Evolutionary conservation across 352 stramenopile genomes (phyloP), one percentile per base, ranked within the genome.

Genomic region (Thalassiosira oceanica): DNA sequence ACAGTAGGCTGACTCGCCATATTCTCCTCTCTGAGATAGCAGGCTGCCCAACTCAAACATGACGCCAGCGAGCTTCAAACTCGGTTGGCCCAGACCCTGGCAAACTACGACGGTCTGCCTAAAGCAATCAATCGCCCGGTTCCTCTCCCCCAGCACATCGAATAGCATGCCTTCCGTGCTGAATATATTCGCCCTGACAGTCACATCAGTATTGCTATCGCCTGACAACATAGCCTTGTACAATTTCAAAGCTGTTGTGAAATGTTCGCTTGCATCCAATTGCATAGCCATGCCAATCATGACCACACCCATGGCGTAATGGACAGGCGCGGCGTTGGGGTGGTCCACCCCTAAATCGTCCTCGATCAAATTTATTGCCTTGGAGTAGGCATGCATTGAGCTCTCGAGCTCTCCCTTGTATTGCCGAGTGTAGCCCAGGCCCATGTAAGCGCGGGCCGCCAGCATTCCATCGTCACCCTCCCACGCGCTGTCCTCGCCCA

Each of bases 281-380:
- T 78, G 51, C 33, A 60, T 79, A 62, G 81, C 63, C 77, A 88
- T 81, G 64, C 87, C 74, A 64, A 83, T 70, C 21, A 90, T 53
- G 3, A 90, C 52, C 10, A 63, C 62, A 23, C 83, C 83, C 49
- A 88, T 81, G 15, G 77, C 66, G 37, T 63, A 82, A 18, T 66
- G 46, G 33, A 82, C 33, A 16, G 39, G 67, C 24, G 63, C 58
- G 5, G 16, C 37, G 8, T n/a, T n/a, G 24, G 61, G 49, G 37
- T 68, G 5, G n/a, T 69, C 43, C 11, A 15, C 21, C 10, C 53
- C 56, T 37, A 65, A 29, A 11, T 63, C 64, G 13, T 61, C 37
- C 23, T 82, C 60, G 37, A 50, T 68, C 29, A 82, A 70, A 26
- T 43, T 37, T 21, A 74, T 42, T 1, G 64, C 26, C 27, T 74